Base-by-base conservation (phyloP, 2,329 filamentous ascomycete genomes). In the Venturiaceae sp. region DNA sequence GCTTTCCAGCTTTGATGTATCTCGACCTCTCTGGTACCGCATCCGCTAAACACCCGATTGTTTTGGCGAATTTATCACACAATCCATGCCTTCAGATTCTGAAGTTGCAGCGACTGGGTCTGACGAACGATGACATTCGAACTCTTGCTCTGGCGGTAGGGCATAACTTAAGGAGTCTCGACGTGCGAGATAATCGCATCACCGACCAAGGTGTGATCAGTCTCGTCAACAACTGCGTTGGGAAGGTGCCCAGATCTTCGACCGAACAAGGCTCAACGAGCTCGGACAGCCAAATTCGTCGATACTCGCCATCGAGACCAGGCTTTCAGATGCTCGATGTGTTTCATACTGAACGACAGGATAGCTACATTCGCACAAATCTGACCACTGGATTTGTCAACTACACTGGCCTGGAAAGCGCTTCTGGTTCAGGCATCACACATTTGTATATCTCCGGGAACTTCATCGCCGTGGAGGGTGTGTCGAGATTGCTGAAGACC, bases 361-460 rank as follows among this genome's bases (percentile, higher is more conserved):
- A 83, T 62, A 69, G 74, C 32, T 78, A 77, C 54, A 71, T 84
- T 23, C 68, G 79, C 7, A 74, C 72, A 57, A 69, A 75, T 13
- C 72, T 82, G 37, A 79, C 77, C 1, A 71, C 69, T 23, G 73
- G 74, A 1, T 77, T 82, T 44, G 75, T 80, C 16, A 77, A 77
- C 9, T 75, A 77, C 54, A 75, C 82, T 32, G 76, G 79, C 37
- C 76, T 84, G 30, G 81, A 84, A 63, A 76, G 82, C 62, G 71
- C 79, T 1, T 74, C 78, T 23, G 73, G 79, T 63, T 70, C 73
- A 9, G 83, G 83, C 2, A 76, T 84, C 37, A 84, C 82, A 0
- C 82, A 85, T 68, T 69, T 85, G 2, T 83, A 82, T 63, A 74
- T 85, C 14, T 75, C 81, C 3, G 75, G 76, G 7, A 85, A 85